Percentiles rank a stretch among this genome's conserved stretches.
phyloP scores from a whole-genome alignment of 2,329 filamentous ascomycete genomes.

The Plenodomus biglobosus region DNA sequence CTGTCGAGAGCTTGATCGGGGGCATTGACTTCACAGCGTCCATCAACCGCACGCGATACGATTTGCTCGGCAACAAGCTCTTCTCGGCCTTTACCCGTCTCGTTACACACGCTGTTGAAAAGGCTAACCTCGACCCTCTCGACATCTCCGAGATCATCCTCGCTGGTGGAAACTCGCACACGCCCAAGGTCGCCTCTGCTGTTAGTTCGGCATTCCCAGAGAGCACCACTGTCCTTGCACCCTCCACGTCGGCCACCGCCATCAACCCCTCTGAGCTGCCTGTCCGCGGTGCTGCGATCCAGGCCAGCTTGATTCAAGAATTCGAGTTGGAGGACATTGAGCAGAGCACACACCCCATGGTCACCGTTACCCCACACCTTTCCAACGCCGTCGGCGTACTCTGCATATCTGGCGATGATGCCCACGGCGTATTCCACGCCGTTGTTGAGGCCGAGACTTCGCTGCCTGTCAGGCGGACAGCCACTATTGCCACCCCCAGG shows the following conservation, averaged over 20 bases:
- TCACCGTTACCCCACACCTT: constrained; percentile 91
- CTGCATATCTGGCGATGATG: constrained; percentile 60
- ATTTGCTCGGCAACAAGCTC: constrained; percentile 82
- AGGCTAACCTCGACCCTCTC: constrained; percentile 87
- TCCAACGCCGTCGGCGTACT: constrained; percentile 86
- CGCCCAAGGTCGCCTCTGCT: constrained; percentile 85
- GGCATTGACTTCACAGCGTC: constrained; percentile 89
- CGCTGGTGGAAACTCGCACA: constrained; percentile 88
- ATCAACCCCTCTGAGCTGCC: constrained; percentile 93
- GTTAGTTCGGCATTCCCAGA: constrained; percentile 78
- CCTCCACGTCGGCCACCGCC: constrained; percentile 72
- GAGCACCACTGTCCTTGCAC: constrained; percentile 75
- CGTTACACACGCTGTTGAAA: constrained; percentile 81
- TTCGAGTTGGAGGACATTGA: constrained; percentile 93
- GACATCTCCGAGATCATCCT: constrained; percentile 95
- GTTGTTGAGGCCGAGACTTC: constrained; percentile 85
- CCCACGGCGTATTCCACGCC: constrained; percentile 72
- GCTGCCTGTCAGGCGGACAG: constrained; percentile 81
- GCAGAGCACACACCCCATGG: constrained; percentile 91
- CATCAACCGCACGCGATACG: constrained; percentile 91
- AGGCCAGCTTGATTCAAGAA: constrained; percentile 90
- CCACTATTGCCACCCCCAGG: constrained; percentile 74
- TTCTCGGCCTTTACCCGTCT: constrained; percentile 86
- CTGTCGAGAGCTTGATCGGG: constrained; percentile 85
- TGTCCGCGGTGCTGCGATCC: constrained; percentile 88